Percentiles rank a stretch among this genome's conserved stretches.
Conservation (phyloP, 108 stramenopile genomes). For the Conticribra weissflogii region DNA sequence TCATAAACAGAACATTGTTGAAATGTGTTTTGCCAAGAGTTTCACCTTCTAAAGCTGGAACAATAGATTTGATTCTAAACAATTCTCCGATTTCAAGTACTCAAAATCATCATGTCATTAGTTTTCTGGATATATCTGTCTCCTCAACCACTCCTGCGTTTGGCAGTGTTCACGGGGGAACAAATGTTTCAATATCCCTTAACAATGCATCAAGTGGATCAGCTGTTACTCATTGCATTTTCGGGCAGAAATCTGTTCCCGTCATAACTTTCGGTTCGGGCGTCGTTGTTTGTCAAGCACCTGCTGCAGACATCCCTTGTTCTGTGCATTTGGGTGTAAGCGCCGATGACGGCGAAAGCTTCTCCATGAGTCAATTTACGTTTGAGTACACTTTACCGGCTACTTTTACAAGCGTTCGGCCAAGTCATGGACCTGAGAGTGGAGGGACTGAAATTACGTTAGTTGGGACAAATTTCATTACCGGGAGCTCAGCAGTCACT, state of each 20-base stretch:
- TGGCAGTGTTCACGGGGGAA: slow-evolving; percentile 25
- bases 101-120: slow-evolving; percentile 1
- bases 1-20: slow-evolving; percentile 24
- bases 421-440: slow-evolving; percentile 16
- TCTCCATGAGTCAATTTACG: slow-evolving; percentile 6
- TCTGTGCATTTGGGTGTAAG: slow-evolving; percentile 19
- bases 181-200: slow-evolving; percentile 16
- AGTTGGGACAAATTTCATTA: slow-evolving; percentile 25
- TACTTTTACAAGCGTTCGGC: slow-evolving; percentile 8
- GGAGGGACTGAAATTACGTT: slow-evolving; percentile 23
- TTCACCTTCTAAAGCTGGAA: no score
- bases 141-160: slow-evolving; percentile 20
- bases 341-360: slow-evolving; percentile 12
- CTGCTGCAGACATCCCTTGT: slow-evolving; percentile 10
- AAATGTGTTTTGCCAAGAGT: slow-evolving; percentile 12
- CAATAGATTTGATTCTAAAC: neutral
- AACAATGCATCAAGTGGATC: neutral
- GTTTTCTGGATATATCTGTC: slow-evolving; percentile 10
- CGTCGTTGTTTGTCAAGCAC: neutral
- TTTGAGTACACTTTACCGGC: slow-evolving; percentile 21
- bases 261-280: no score
- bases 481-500: slow-evolving; percentile 2
- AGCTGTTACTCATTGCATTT: slow-evolving; percentile 19
- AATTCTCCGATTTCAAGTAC: neutral
- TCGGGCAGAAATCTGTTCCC: slow-evolving; percentile 12